Evolutionary conservation across 805 yeast genomes (phyloP), one percentile per base, ranked within the genome.

Genomic region (Pichia californica): DNA sequence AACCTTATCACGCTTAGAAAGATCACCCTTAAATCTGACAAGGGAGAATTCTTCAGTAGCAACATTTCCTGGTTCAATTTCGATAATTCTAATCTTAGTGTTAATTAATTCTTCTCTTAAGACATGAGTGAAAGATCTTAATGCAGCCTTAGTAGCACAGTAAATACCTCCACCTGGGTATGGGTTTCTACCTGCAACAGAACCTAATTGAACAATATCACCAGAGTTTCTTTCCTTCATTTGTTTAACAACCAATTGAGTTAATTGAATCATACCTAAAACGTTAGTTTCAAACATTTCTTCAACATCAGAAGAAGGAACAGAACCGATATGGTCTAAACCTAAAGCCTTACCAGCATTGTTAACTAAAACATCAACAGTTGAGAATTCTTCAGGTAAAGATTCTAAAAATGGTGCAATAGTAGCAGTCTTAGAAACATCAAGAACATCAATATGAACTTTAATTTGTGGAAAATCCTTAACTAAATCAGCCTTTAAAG

Each of bases 241-340:
- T 40, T 76, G 74, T 32, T 82, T 81, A 36, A 91, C 64, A 21
- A 88, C 73, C 6, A 82, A 79, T 63, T 91, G 96, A 7, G 96
- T 88, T 49, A 89, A 64, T 26, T 83, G 77, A 47, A 89, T 84
- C 62, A 89, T 70, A 3, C 96, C 97, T 45, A 87, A 59, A 3
- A 91, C 96, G 57, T 89, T 91, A 46, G 96, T 88, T 55, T 82
- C 73, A 64, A 86, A 81, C 88, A 88, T 87, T 37, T 73, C 77
- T 38, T 73, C 69, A 37, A 88, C 76, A 57, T 88, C 96, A 5
- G 66, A 64, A n/a, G 70, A 63, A 1, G 64, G 63, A 49, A 91
- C 79, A 5, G 68, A 66, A 14, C 96, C 96, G 43, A 88, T 83
- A 43, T 72, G 70, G 32, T 83, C 96, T 43, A 73, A 68, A 3